Evolutionary conservation across 2,329 filamentous ascomycete genomes (phyloP).

Genomic region (Sarocladium oryzae): DNA sequence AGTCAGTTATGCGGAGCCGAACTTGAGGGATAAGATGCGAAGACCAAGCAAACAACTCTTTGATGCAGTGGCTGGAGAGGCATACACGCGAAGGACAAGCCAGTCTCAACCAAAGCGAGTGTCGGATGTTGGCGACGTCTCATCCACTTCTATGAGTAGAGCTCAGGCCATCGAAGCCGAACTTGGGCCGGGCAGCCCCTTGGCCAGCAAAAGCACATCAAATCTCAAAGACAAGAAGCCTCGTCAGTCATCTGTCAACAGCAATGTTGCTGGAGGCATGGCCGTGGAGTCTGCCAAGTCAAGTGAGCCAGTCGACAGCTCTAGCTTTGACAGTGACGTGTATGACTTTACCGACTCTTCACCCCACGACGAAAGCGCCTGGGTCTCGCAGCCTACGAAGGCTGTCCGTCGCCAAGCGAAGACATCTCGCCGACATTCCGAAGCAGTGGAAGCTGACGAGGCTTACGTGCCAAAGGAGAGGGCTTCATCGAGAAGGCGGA

Average conservation of each 20-base stretch:
- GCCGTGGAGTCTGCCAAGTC: neutral
- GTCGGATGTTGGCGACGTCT: slow-evolving; percentile 15
- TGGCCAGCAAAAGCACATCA: slow-evolving; percentile 30
- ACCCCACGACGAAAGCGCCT: slow-evolving; percentile 28
- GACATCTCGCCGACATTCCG: slow-evolving; percentile 29
- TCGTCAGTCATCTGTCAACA: neutral
- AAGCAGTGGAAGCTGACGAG: slow-evolving; percentile 31
- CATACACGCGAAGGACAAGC: slow-evolving; percentile 38
- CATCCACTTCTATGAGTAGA: neutral
- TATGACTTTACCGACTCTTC: slow-evolving; percentile 50
- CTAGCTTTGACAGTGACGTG: slow-evolving; percentile 34
- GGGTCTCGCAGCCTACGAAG: slow-evolving; percentile 17
- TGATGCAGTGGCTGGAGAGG: slow-evolving; percentile 66
- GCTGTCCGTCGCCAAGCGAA: slow-evolving; percentile 5
- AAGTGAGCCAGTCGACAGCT: slow-evolving; percentile 11
- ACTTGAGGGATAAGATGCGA: slow-evolving; percentile 76
- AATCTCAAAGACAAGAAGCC: neutral
- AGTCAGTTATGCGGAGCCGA: slow-evolving; percentile 79
- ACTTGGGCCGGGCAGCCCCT: slow-evolving; percentile 25
- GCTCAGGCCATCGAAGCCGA: slow-evolving; percentile 13
- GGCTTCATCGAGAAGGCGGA: slow-evolving; percentile 40
- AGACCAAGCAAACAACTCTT: slow-evolving; percentile 69
- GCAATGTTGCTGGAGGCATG: neutral
- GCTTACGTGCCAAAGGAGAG: slow-evolving; percentile 19
- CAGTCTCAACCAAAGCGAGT: slow-evolving; percentile 30